Percentiles rank a stretch among this genome's conserved stretches.
These are phyloP conservation scores for Triticum timopheevii DNA, from an alignment of 176 grass and related monocot species.

Conservation along the genomic window DNA sequence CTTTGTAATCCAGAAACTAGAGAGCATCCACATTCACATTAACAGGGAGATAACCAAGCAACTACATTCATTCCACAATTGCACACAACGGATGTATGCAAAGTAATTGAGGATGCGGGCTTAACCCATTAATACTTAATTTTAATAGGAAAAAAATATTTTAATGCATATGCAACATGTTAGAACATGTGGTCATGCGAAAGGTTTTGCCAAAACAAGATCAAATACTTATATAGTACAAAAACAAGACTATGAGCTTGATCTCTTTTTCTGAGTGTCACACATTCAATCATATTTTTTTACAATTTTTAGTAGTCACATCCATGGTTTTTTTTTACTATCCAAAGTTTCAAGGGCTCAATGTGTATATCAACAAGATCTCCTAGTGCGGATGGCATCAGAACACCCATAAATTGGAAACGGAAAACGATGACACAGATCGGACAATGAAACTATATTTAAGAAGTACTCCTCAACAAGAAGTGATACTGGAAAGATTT, in stretches of 20 bases:
- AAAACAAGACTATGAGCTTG: not conserved
- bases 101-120: not conserved
- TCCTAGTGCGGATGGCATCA: not conserved
- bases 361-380: not conserved
- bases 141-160: not conserved
- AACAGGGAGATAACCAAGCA: not conserved
- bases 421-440: not conserved
- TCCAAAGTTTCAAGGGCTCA: not conserved
- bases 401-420: not conserved
- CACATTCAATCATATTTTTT: not conserved
- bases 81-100: not conserved
- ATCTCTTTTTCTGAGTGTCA: not conserved
- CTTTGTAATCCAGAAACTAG: not conserved
- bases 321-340: not conserved
- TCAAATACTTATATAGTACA: not conserved
- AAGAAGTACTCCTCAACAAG: slow-evolving; percentile 6
- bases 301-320: not conserved
- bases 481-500: not conserved
- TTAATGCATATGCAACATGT: not conserved
- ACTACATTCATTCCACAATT: not conserved
- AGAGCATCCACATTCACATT: not conserved
- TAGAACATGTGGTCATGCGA: not conserved
- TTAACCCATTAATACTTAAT: not conserved
- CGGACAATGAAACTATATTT: not conserved
- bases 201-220: not conserved